Evolutionary conservation across 2,329 filamentous ascomycete genomes (phyloP), one percentile per base, ranked within the genome.

Genomic region (Aureobasidium sp.): DNA sequence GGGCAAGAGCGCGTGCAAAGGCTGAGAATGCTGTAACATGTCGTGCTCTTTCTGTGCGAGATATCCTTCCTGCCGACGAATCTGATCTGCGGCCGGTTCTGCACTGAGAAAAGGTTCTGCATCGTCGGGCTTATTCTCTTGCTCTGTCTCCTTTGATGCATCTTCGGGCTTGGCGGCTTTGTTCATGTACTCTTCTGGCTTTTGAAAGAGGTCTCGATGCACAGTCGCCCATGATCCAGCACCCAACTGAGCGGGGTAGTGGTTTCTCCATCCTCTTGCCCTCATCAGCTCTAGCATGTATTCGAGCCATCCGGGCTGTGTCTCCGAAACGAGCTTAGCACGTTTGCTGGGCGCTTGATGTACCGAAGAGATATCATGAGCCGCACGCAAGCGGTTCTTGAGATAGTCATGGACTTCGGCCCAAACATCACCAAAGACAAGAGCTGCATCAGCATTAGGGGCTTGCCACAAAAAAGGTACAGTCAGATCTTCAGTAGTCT

Each of bases 361-460:
- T 11, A 53, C 39, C 6, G 52, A 64, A 31, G 20, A 63, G 59
- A 53, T 65, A 56, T 63, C 70, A 64, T 72, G 72, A 31, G 68
- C 66, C 27, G 68, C 70, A 15, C 71, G 67, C 11, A 92, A 76
- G 7, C 86, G 79, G 52, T 83, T 81, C 12, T 88, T 84, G 2
- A 95, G 81, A 68, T 95, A 94, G 12, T 85, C 83, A 71, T 97
- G 91, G 11, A 96, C 81, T 67, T 96, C 90, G 14, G 84, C 77
- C 94, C 94, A 99, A 70, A 88, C 91, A 52, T 91, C 84, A 47
- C 92, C 91, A 62, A 94, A 86, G 71, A 93, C 87, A 11, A 99
- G 79, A 12, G 87, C 84, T 0, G 93, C 92, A 66, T 94, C 88
- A 70, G 87, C 90, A 66, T 86, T 89, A 5, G 93, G 92, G 2